phyloP scores from a whole-genome alignment of 306 rosid species.

The Styphnolobium japonicum region DNA sequence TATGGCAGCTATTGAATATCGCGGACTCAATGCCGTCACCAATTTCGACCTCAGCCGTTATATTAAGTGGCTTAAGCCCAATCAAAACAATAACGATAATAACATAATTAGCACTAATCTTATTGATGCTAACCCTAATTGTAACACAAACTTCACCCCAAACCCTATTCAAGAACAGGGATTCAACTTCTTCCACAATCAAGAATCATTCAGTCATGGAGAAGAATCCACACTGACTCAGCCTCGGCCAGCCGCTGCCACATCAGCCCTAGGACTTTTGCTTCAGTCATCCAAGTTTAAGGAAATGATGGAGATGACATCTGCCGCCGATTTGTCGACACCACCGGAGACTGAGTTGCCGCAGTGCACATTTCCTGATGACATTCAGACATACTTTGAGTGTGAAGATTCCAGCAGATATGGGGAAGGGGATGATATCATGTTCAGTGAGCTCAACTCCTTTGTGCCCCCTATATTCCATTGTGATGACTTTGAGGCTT shows the following conservation, averaged over 20 bases:
- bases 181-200: slow-evolving; percentile 7
- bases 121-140: not conserved
- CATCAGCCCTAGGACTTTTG: slow-evolving; percentile 72
- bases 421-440: slow-evolving; percentile 49
- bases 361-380: slow-evolving; percentile 53
- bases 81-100: not conserved
- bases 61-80: slow-evolving; percentile 71
- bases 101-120: not conserved
- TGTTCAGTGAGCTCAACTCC: slow-evolving; percentile 59
- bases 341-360: slow-evolving; percentile 34
- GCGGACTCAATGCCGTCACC: slow-evolving; percentile 92
- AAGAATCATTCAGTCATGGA: not conserved
- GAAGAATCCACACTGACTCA: slow-evolving; percentile 11
- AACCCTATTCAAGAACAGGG: slow-evolving; percentile 34
- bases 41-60: slow-evolving; percentile 92
- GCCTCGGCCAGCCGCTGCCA: slow-evolving; percentile 24
- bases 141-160: slow-evolving; percentile 1
- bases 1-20: slow-evolving; percentile 93
- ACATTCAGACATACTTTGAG: slow-evolving; percentile 82
- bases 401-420: slow-evolving; percentile 48
- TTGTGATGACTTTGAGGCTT: slow-evolving; percentile 41
- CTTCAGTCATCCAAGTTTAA: slow-evolving; percentile 75
- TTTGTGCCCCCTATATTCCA: slow-evolving; percentile 56
- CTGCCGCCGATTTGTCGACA: slow-evolving; percentile 20
- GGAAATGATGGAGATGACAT: slow-evolving; percentile 73